Base-by-base conservation (phyloP, 768 basidiomycete species). In the Tulasnella sp. region DNA sequence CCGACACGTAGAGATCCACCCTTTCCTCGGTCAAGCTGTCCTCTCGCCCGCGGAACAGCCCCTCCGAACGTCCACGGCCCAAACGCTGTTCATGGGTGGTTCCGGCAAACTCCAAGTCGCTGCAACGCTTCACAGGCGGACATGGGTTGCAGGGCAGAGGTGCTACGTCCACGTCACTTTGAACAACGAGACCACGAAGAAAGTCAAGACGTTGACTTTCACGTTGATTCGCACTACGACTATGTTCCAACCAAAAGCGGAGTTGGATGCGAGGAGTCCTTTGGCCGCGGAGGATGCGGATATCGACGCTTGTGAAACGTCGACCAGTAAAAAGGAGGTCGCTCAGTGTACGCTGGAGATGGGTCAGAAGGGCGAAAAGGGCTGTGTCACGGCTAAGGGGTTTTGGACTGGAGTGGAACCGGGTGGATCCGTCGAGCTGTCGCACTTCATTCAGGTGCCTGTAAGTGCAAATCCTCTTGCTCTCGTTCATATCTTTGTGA, bases 401-500 rank as follows among this genome's bases (percentile, higher is more conserved):
- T 97, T 95, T 93, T 97, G 96, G 96, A 88, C 91, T 7, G 96
- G 96, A 11, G 91, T 97, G 8, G 86, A 87, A 20, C 87, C 93
- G 3, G 90, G 91, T 1, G 90, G 92, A 81, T 87, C 88, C 7
- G 86, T 88, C 12, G 88, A 91, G 28, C 94, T 96, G 85, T 89
- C 89, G 22, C 92, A 95, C 83, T 91, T 89, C 77, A 88, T 98
- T 9, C 84, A 90, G 12, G 83, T 97, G 60, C 96, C 96, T 40
- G 96, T 96, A 84, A 86, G 93, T 87, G 22, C 69, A 9, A 2
- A 18, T 5, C 24, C 6, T 34, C 3, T 11, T 7, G n/a, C 37
- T 58, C 24, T 22, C 76, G 64, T 82, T 69, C 76, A 34, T 34
- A 20, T 58, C 75, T 46, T 72, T 37, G 5, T 20, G 64, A 69